Evolutionary conservation across 352 stramenopile species (phyloP), one percentile per base, ranked within the genome.

Genomic region (Globisporangium spiculum): DNA sequence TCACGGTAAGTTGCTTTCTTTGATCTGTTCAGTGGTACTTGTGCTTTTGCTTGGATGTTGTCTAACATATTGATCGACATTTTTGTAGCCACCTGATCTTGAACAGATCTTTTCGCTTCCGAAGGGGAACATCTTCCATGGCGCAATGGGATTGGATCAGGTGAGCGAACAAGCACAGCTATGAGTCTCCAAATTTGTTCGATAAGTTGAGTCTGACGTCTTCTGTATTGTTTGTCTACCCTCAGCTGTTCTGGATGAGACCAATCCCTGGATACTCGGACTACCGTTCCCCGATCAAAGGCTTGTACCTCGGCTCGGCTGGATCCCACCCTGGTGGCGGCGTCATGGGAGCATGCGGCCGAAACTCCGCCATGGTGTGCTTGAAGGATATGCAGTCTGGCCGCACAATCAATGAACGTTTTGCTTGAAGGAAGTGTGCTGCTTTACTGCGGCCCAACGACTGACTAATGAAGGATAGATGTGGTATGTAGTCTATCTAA

Each of bases 61-160:
- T 54, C 41, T 2, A 4, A 27, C 16, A 44, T 54, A 3, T 26
- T 41, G 9, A 34, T 52, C 46, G n/a, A 44, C 56, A 9, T 26
- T 63, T 63, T 30, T 24, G 52, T 59, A 95, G 81, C 91, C 91
- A 27, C 85, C 83, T 24, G 91, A 97, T 32, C 81, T 97, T 4
- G 91, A 97, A 65, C 68, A 80, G 20, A 77, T 97, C 30, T 97
- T 97, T 66, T 94, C 89, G 18, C 78, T 97, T 24, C 87, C 85
- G 8, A 80, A 74, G 48, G 91, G 91, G 8, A 97, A 97, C 56
- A 97, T 97, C 50, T 97, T 97, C 48, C 91, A 97, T 36, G 90
- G 92, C 9, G 86, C 90, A 6, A 91, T 97, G 84, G 80, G 86
- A 1, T 75, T 98, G n/a, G 86, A 97, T 48, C 91, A 97, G 77